Evolutionary conservation across 129 eudicot species (phyloP), one percentile per base, ranked within the genome.

Genomic region (Artemisia tridentata): DNA sequence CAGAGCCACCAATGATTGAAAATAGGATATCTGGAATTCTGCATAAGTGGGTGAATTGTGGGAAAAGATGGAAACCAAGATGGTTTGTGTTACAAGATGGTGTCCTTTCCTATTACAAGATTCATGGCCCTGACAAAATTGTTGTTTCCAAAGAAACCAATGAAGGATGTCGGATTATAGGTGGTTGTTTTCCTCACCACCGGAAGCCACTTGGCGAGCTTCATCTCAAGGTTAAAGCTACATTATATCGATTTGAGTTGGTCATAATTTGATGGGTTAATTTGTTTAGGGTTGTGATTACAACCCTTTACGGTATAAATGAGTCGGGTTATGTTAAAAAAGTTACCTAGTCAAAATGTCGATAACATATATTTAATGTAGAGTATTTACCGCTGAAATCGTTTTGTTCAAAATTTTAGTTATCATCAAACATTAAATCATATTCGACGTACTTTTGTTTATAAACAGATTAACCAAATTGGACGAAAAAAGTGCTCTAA

Each of bases 11-110:
- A 76, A 72, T 38, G 11, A 38, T 8, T 38, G 45, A 38, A 38
- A 38, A 38, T 1, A 38, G 29, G 68, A 53, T 67, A 31, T 58
- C 67, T 1, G 74, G 74, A 58, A 67, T 67, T 15, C 48, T 75
- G 53, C 61, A 56, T 31, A 75, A 75, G 48, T 75, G 95, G 90
- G 87, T 87, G 43, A 87, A 86, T 76, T 83, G 83, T 43, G 88
- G 88, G 2, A 84, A 79, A 59, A 80, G 88, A 0, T 86, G 88
- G 92, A 63, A 85, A 49, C 88, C 88, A 16, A 59, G 92, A 58
- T 86, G 92, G 92, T 84, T 86, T 71, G 81, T 86, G 72, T 70
- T 86, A 80, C 86, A 84, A 64, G 92, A 81, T 73, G 88, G 88
- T 17, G 92, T 86, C 50, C 78, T 84, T 71, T 84, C 88, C 15